Evolutionary conservation across 495 filamentous ascomycete species (phyloP).

Genomic region (Parathielavia hyrcaniae): DNA sequence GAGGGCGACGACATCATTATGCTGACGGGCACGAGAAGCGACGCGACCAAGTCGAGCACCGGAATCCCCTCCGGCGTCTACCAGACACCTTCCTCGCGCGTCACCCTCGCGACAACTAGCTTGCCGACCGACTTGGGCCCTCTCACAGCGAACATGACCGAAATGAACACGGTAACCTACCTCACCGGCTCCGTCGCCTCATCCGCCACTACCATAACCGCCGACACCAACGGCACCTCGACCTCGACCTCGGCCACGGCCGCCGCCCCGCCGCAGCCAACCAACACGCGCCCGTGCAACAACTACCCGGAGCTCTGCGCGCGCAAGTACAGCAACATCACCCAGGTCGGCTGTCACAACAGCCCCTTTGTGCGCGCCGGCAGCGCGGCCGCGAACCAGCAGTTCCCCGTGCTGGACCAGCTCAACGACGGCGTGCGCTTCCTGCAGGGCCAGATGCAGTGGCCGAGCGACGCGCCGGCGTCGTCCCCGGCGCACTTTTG

Average conservation of each 20-base stretch:
- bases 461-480: slow-evolving; percentile 35
- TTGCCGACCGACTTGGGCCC: slow-evolving; percentile 19
- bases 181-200: slow-evolving; percentile 37
- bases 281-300: slow-evolving; percentile 78
- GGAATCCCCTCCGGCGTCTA: slow-evolving; percentile 33
- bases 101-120: slow-evolving; percentile 31
- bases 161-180: slow-evolving; percentile 34
- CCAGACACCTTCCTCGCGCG: slow-evolving; percentile 33
- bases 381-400: slow-evolving; percentile 75
- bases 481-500: slow-evolving; percentile 50
- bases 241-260: slow-evolving; percentile 31
- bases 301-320: slow-evolving; percentile 76
- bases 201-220: slow-evolving; percentile 27
- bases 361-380: slow-evolving; percentile 69
- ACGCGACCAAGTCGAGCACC: slow-evolving; percentile 19
- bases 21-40: slow-evolving; percentile 36
- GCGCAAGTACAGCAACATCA: slow-evolving; percentile 82
- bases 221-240: slow-evolving; percentile 28
- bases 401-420: slow-evolving; percentile 60
- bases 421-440: slow-evolving; percentile 85
- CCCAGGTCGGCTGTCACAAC: slow-evolving; percentile 79
- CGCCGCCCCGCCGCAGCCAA: slow-evolving; percentile 41
- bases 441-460: slow-evolving; percentile 74
- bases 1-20: slow-evolving; percentile 27
- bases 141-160: slow-evolving; percentile 41